phyloP scores from a whole-genome alignment of 768 basidiomycete species.

The Termitomyces titanicus region DNA sequence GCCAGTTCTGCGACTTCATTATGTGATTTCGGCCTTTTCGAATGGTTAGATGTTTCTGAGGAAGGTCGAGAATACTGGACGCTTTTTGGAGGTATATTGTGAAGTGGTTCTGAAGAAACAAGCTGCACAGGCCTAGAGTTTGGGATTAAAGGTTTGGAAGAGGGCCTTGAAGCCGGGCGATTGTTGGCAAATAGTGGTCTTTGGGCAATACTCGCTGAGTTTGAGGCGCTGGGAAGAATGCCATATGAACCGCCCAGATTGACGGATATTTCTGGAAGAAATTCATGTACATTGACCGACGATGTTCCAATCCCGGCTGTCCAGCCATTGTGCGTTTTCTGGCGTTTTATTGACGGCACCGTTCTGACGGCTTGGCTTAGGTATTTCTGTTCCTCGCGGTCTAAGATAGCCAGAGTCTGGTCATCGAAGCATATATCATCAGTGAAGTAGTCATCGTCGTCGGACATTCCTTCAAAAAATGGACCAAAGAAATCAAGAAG shows the following conservation, averaged over 20 bases:
- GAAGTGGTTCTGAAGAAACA: neutral
- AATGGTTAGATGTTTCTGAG: constrained; percentile 5
- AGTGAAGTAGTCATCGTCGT: constrained; percentile 61
- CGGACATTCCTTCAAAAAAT: constrained; percentile 42
- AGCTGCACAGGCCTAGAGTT: neutral
- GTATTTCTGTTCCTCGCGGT: constrained; percentile 51
- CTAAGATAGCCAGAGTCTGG: constrained; percentile 55
- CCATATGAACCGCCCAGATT: constrained; percentile 55
- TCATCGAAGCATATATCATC: constrained; percentile 67
- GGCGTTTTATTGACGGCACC: constrained; percentile 46
- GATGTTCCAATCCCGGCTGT: constrained; percentile 27
- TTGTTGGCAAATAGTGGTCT: neutral
- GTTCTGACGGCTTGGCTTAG: constrained; percentile 22
- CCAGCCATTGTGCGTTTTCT: constrained; percentile 48
- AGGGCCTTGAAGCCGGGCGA: neutral
- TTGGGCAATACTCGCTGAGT: neutral
- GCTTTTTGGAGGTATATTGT: neutral
- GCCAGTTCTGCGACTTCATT: neutral
- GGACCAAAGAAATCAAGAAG: neutral
- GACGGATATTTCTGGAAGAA: constrained; percentile 64
- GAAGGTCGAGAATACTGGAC: constrained; percentile 12
- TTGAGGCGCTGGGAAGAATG: constrained; percentile 22
- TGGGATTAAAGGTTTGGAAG: neutral
- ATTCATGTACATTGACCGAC: constrained; percentile 39
- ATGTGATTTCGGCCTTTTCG: neutral